These are phyloP conservation scores for Pythium pyrilobum DNA, from an alignment of 352 stramenopile species.

Conservation along the genomic window DNA sequence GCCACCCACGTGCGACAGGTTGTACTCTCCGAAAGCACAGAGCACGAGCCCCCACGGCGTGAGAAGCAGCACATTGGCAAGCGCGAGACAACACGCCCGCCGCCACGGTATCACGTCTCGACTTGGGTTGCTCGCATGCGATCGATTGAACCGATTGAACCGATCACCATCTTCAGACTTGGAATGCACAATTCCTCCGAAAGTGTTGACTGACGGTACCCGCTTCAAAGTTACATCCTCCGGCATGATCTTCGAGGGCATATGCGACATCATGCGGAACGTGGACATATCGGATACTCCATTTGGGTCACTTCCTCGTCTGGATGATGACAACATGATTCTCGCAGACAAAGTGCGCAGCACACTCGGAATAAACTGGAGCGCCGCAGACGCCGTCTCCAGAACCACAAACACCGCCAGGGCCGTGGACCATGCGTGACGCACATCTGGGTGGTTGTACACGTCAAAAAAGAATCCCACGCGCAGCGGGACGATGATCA, in stretches of 20 bases:
- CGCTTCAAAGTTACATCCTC: conserved; percentile 4
- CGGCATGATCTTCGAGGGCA: conserved; percentile 19
- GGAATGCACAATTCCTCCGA: too few species aligned
- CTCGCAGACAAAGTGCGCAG: conserved; percentile 1
- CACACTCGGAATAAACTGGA: conserved; percentile 2
- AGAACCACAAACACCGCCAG: conserved; percentile 20
- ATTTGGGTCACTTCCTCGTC: conserved; percentile 4
- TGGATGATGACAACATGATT: background rate
- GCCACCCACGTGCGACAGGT: conserved; percentile 36
- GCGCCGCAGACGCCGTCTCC: background rate
- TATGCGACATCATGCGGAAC: conserved; percentile 19
- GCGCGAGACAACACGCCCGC: background rate
- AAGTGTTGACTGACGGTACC: background rate
- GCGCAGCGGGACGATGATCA: conserved; percentile 16
- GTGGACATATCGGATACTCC: conserved; percentile 10
- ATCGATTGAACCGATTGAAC: too few species aligned
- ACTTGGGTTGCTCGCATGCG: too few species aligned
- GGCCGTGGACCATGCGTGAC: too few species aligned
- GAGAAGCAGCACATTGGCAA: background rate
- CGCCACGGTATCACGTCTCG: too few species aligned
- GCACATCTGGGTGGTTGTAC: conserved; percentile 5
- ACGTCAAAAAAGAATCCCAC: conserved; percentile 34
- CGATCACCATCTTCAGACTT: too few species aligned
- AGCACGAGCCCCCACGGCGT: conserved; percentile 1
- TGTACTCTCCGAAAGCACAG: conserved; percentile 20